A percentile compares a stretch with the other conserved stretches of the same genome.
Evolutionary conservation across 2,329 filamentous ascomycete species (phyloP).

Genomic region (Apiospora aurea): DNA sequence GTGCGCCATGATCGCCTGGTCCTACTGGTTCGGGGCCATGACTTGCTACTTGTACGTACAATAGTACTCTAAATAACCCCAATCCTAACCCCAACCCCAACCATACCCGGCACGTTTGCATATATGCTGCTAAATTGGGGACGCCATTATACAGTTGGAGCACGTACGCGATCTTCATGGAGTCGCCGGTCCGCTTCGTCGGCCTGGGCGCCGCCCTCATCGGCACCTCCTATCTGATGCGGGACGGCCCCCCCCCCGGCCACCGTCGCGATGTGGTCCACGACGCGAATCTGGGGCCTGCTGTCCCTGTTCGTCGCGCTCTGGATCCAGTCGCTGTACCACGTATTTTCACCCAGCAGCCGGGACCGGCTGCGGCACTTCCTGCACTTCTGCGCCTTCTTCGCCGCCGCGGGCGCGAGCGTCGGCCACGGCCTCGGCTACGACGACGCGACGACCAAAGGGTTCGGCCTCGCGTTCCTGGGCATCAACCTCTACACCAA

Average conservation of each 20-base stretch:
- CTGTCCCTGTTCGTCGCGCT: slow-evolving; percentile 28
- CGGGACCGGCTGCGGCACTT: background rate
- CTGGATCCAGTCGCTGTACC: slow-evolving; percentile 28
- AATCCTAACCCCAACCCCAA: no score
- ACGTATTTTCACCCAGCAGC: background rate
- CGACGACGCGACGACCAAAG: slow-evolving; percentile 29
- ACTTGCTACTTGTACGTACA: slow-evolving; percentile 22
- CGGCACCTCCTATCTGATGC: slow-evolving; percentile 27
- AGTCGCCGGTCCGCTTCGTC: slow-evolving; percentile 21
- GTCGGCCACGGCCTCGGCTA: slow-evolving; percentile 27
- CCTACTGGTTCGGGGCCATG: slow-evolving; percentile 25
- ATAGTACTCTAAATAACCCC: no score
- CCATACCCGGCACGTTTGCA: no score
- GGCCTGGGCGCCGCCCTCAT: slow-evolving; percentile 27
- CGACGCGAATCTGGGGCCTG: slow-evolving; percentile 31
- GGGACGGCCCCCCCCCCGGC: background rate
- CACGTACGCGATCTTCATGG: background rate
- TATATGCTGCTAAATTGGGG: background rate
- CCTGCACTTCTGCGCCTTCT: slow-evolving; percentile 20
- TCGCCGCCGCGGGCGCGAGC: slow-evolving; percentile 25
- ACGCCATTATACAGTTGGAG: background rate
- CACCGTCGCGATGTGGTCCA: slow-evolving; percentile 26
- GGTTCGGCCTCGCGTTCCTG: slow-evolving; percentile 30
- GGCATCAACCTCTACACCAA: slow-evolving; percentile 31
- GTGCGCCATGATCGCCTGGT: slow-evolving; percentile 27